These are phyloP conservation scores for Rhizophlyctis rosea DNA, from an alignment of 192 early-diverging fungal genomes.

Conservation along the genomic window DNA sequence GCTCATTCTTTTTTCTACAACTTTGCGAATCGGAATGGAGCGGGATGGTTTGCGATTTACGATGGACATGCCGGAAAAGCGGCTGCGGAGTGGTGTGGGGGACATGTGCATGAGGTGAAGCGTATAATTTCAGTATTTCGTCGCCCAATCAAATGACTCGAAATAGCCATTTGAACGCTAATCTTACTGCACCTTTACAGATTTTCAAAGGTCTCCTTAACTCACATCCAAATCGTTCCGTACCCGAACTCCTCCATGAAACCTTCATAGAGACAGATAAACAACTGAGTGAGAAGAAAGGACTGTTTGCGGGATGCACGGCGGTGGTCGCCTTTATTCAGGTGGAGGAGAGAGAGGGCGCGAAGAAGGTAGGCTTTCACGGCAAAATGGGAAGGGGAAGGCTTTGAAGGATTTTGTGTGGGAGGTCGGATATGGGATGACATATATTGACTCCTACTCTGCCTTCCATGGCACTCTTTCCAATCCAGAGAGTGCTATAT, in stretches of 20 bases:
- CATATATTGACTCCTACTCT: too few relatives aligned
- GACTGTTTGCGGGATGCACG: conserved; percentile 86
- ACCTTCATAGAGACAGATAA: conserved; percentile 81
- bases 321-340: conserved; percentile 78
- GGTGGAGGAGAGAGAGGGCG: conserved; percentile 39
- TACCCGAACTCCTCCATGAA: conserved; percentile 80
- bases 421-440: too few relatives aligned
- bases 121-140: background rate
- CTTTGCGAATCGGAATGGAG: conserved; percentile 71
- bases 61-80: conserved; percentile 96
- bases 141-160: background rate
- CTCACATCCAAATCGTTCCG: conserved; percentile 50
- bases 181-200: too few relatives aligned
- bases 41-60: conserved; percentile 89
- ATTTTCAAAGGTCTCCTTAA: conserved; percentile 63
- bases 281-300: conserved; percentile 73
- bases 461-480: too few relatives aligned
- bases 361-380: background rate
- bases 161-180: too few relatives aligned
- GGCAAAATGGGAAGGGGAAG: too few relatives aligned
- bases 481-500: conserved; percentile 72
- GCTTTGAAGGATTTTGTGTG: too few relatives aligned
- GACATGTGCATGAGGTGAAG: conserved; percentile 71
- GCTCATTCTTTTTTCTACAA: conserved; percentile 83
- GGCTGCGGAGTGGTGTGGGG: conserved; percentile 95